Conservation (phyloP, 1,284 basidiomycete genomes). For the Wolfiporia cocos region DNA sequence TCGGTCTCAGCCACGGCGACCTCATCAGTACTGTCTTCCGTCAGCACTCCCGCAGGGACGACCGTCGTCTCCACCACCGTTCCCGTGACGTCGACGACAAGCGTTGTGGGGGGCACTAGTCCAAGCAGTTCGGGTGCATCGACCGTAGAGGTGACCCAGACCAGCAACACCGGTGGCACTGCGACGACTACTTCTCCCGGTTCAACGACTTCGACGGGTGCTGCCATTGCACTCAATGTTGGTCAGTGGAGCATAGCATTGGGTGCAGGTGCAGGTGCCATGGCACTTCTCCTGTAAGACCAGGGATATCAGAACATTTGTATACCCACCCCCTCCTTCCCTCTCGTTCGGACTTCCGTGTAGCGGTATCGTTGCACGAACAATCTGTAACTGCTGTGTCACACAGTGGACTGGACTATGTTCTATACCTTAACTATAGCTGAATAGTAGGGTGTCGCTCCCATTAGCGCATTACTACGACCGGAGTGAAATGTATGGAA, state of each 20-base stretch:
- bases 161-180: background rate
- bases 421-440: too few relatives aligned
- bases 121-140: too few relatives aligned
- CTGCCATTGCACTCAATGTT: background rate
- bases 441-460: too few relatives aligned
- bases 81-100: too few relatives aligned
- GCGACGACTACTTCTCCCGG: background rate
- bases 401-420: too few relatives aligned
- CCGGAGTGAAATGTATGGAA: too few relatives aligned
- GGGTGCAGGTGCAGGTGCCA: constrained; percentile 1
- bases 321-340: background rate
- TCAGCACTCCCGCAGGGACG: too few relatives aligned
- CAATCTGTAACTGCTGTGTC: background rate
- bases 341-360: background rate
- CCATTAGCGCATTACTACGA: background rate
- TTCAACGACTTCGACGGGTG: background rate
- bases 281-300: constrained; percentile 2
- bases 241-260: constrained; percentile 1
- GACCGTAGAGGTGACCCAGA: background rate
- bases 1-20: too few relatives aligned
- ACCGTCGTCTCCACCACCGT: too few relatives aligned
- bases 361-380: background rate
- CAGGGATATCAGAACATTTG: too few relatives aligned
- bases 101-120: too few relatives aligned
- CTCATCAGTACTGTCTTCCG: too few relatives aligned